phyloP scores from a whole-genome alignment of 352 stramenopile genomes.

The Phytophthora syringae region DNA sequence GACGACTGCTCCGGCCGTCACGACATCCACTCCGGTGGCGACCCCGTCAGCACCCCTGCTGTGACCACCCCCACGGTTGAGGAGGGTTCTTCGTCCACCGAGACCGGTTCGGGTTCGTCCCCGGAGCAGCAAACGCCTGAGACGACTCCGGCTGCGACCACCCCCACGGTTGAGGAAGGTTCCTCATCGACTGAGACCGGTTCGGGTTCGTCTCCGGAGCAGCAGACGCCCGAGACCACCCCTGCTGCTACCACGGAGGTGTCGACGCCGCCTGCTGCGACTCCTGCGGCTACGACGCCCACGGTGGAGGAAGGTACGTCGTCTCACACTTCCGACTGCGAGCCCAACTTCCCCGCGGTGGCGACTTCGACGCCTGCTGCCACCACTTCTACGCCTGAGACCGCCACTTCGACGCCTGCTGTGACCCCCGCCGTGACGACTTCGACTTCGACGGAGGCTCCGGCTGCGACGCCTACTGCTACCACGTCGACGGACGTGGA shows the following conservation, averaged over 20 bases:
- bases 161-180: no score
- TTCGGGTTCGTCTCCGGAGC: no score
- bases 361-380: conserved; percentile 21
- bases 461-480: not conserved
- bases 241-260: conserved; percentile 3
- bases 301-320: no score
- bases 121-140: no score
- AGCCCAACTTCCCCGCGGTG: conserved; percentile 42
- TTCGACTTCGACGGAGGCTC: conserved; percentile 7
- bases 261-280: conserved; percentile 10
- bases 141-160: conserved; percentile 8
- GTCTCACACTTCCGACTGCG: conserved; percentile 37
- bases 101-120: no score
- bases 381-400: no score
- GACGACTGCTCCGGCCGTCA: not conserved
- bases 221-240: not conserved
- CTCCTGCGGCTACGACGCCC: not conserved
- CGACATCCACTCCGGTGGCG: no score
- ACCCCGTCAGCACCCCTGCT: not conserved
- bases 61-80: not conserved
- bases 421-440: conserved; percentile 21
- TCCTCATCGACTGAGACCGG: not conserved
- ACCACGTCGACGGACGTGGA: conserved; percentile 17
- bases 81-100: no score
- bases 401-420: conserved; percentile 3